Conservation (phyloP, 495 filamentous ascomycete genomes). For the Cercophora sp. region DNA sequence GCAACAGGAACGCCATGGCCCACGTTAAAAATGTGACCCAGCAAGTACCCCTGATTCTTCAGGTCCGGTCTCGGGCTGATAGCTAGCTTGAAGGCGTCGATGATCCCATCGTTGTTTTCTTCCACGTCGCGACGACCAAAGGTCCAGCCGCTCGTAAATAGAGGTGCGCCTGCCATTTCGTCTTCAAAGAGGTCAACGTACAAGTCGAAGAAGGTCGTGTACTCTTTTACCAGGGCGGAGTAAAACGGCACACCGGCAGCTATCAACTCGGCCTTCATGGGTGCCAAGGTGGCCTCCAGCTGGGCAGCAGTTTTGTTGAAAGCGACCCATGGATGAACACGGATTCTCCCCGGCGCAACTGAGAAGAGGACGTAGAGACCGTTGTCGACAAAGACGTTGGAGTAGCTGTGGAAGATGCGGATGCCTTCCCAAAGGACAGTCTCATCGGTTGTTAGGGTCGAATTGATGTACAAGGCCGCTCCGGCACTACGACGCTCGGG, state of each 20-base stretch:
- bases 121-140: conserved; percentile 26
- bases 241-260: conserved; percentile 10
- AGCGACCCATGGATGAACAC: conserved; percentile 13
- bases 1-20: conserved; percentile 18
- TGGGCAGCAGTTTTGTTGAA: conserved; percentile 21
- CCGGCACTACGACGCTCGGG: conserved; percentile 24
- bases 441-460: conserved; percentile 20
- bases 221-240: conserved; percentile 12
- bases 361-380: conserved; percentile 36
- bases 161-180: conserved; percentile 14
- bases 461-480: conserved; percentile 22
- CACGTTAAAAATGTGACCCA: conserved; percentile 32
- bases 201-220: conserved; percentile 28
- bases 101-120: conserved; percentile 13
- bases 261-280: conserved; percentile 13
- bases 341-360: conserved; percentile 9
- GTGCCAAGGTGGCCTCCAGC: conserved; percentile 24
- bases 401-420: conserved; percentile 35
- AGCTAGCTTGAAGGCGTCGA: background rate
- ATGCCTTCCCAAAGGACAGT: conserved; percentile 43
- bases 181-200: conserved; percentile 34
- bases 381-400: conserved; percentile 30
- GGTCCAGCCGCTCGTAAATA: conserved; percentile 30
- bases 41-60: conserved; percentile 20
- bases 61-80: conserved; percentile 23